Evolutionary conservation across 352 stramenopile species (phyloP).

Genomic region (Globisporangium cederbergense): DNA sequence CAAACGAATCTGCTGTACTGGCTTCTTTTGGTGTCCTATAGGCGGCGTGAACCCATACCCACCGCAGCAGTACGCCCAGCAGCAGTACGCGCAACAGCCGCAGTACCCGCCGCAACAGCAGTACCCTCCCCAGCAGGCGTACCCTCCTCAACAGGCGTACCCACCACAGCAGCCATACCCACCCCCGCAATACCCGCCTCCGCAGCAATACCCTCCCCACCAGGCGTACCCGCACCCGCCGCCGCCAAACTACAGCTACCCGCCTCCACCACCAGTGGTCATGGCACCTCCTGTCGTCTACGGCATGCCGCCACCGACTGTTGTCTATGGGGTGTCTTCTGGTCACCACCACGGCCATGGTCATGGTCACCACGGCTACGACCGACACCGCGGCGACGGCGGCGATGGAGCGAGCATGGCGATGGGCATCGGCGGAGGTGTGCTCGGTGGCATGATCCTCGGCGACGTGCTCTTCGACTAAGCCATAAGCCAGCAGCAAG

Average conservation of each 20-base stretch:
- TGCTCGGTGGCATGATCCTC: conserved; percentile 73
- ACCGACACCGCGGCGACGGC: conserved; percentile 18
- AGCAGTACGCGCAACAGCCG: conserved; percentile 17
- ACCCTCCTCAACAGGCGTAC: conserved; percentile 19
- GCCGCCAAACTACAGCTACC: conserved; percentile 18
- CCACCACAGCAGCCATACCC: conserved; percentile 12
- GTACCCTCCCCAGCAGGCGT: conserved; percentile 21
- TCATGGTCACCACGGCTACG: conserved; percentile 32
- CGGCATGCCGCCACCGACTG: conserved; percentile 14
- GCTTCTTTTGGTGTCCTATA: neutral
- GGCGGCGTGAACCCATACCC: conserved; percentile 7
- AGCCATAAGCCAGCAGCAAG: neutral
- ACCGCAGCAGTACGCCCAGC: conserved; percentile 5
- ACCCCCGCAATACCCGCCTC: conserved; percentile 20
- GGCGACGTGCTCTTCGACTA: conserved; percentile 66
- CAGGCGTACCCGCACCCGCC: conserved; percentile 20
- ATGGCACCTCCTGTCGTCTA: conserved; percentile 19
- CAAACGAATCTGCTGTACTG: neutral
- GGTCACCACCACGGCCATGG: conserved; percentile 23
- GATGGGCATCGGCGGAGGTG: conserved; percentile 64
- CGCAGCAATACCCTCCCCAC: conserved; percentile 23
- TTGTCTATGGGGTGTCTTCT: conserved; percentile 16
- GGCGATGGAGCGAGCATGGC: conserved; percentile 40
- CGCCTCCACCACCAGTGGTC: conserved; percentile 22
- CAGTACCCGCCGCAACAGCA: conserved; percentile 14